Percentiles rank a stretch among this genome's conserved stretches.
Conservation (phyloP, 208 protist species). For the Endotrypanum monterogeii region DNA sequence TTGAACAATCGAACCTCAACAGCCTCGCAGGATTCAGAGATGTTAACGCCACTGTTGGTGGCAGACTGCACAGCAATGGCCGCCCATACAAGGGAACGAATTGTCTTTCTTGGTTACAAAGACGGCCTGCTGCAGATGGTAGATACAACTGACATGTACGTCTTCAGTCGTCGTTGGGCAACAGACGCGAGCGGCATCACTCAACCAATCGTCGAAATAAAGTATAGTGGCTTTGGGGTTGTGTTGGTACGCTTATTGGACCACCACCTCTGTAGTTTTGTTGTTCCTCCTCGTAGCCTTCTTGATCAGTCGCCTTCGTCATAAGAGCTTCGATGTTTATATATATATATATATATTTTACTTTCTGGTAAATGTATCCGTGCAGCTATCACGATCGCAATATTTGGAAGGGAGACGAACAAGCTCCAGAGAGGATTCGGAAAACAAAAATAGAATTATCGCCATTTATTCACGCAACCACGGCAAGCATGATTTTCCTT, state of each 20-base stretch:
- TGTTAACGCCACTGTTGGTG: neutral
- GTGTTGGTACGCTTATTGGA: slow-evolving; percentile 19
- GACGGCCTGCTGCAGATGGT: slow-evolving; percentile 81
- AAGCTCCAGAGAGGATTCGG: too few species aligned
- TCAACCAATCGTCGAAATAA: slow-evolving; percentile 16
- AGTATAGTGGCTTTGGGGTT: slow-evolving; percentile 13
- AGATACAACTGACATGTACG: slow-evolving; percentile 60
- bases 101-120: slow-evolving; percentile 50
- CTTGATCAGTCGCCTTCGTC: slow-evolving; percentile 19
- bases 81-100: slow-evolving; percentile 18
- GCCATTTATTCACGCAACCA: neutral
- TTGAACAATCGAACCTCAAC: neutral
- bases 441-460: neutral
- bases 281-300: slow-evolving; percentile 26
- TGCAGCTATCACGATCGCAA: too few species aligned
- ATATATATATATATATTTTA: neutral
- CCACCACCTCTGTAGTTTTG: slow-evolving; percentile 14
- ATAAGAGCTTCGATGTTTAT: neutral
- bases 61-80: slow-evolving; percentile 21
- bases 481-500: neutral
- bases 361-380: too few species aligned
- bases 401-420: too few species aligned
- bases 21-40: neutral
- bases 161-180: slow-evolving; percentile 61
- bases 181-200: slow-evolving; percentile 4